Base-by-base conservation (phyloP, 192 early-diverging fungal genomes). In the Backusella mclennaniae region DNA sequence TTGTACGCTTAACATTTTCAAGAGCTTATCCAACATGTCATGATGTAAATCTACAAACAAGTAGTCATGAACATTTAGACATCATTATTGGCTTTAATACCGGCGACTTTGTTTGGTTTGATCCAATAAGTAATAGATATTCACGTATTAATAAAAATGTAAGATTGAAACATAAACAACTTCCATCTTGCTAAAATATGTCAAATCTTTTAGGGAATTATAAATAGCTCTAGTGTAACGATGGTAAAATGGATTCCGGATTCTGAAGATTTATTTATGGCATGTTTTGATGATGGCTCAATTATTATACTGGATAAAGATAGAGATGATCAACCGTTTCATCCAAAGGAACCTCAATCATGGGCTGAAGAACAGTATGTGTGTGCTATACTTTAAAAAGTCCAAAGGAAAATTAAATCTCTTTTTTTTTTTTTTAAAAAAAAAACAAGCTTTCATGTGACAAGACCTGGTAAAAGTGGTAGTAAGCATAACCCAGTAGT, bases 201-300 rank as follows among this genome's bases (percentile, higher is more conserved):
- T 59, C 56, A 59, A 59, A 59, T 52, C 23, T 33, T 33, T 33
- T 33, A 91, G 88, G 90, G 90, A 26, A 80, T 87, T 6, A 90
- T 96, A 59, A 88, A 87, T 59, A 85, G 83, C 49, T 81, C 88
- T 11, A 82, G 87, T 9, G 93, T 97, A 19, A 93, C 93, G 7
- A 91, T 91, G 80, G 86, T 98, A 4, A 90, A 90, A 83, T 99
- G 97, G 96, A 80, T 98, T 68, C 97, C 97, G 0, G 92, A 89
- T 6, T 95, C 94, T 0, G 93, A 95, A 59, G 93, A 80, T 35
- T 80, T 89, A 77, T 99, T 98, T 80, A 89, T 97, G 82, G 96
- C 87, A 1, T 90, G 94, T 1, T 95, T 91, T 67, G 86, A 89
- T 2, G 96, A 98, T 80, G 97, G 97, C 15, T 87, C 88, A 15